Conservation (phyloP, 2,329 filamentous ascomycete species). For the Sporothrix pseudoabietina region DNA sequence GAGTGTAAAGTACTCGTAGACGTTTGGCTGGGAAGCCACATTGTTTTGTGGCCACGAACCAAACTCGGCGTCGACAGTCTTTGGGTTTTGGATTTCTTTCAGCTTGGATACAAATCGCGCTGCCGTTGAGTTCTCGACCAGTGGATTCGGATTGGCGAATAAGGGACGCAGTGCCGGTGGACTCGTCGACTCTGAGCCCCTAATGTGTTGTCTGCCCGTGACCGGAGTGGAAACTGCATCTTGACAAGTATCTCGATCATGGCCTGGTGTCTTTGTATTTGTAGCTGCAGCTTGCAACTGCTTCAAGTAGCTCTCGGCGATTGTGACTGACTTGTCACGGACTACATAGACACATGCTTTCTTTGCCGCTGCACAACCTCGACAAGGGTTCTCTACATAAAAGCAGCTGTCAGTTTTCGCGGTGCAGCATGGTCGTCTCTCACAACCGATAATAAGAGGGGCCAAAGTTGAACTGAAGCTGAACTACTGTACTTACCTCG, state of each 20-base stretch:
- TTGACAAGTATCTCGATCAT: not conserved
- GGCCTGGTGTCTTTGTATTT: not conserved
- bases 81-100: slow-evolving; percentile 25
- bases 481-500: slow-evolving; percentile 7
- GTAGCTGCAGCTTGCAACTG: slow-evolving; percentile 1
- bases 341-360: slow-evolving; percentile 23
- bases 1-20: slow-evolving; percentile 29
- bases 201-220: not conserved
- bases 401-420: not conserved
- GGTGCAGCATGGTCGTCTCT: not conserved
- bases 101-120: slow-evolving; percentile 25
- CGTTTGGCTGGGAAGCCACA: not conserved
- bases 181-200: not conserved
- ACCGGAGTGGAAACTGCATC: not conserved
- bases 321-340: slow-evolving; percentile 5
- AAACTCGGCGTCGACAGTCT: not conserved
- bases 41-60: not conserved
- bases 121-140: slow-evolving; percentile 13
- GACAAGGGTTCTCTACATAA: not conserved
- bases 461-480: no score
- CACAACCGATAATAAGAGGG: no score
- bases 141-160: not conserved
- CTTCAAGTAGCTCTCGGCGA: slow-evolving; percentile 23
- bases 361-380: slow-evolving; percentile 19
- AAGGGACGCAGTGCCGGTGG: not conserved